phyloP scores from a whole-genome alignment of 116 monocot species.

The Posidonia oceanica region DNA sequence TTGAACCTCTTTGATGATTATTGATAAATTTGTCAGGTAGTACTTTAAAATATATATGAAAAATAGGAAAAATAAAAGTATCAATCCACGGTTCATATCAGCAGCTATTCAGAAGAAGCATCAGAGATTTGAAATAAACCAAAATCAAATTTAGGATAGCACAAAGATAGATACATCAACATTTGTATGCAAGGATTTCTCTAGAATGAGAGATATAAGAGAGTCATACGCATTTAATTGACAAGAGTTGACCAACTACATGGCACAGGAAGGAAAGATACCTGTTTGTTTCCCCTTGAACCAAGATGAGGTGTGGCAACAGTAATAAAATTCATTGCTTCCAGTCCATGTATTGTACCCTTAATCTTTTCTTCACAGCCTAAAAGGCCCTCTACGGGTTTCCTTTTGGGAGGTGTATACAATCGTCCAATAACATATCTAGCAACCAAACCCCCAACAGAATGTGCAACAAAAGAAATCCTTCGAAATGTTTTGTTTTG shows the following conservation, averaged over 20 bases:
- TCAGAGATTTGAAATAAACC: too few species aligned
- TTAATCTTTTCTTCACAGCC: conserved; percentile 7
- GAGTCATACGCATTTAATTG: too few species aligned
- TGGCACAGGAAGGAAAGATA: conserved; percentile 11
- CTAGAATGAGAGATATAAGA: background rate
- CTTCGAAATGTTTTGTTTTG: conserved; percentile 43
- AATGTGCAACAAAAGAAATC: conserved; percentile 92
- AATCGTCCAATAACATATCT: conserved; percentile 91
- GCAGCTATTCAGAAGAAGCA: too few species aligned
- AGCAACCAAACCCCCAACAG: conserved; percentile 92
- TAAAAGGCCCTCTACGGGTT: conserved; percentile 9
- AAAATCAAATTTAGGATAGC: background rate
- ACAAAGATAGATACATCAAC: background rate
- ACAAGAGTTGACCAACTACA: too few species aligned
- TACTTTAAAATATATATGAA: too few species aligned
- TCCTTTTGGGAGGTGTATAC: conserved; percentile 37
- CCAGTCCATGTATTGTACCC: conserved; percentile 74
- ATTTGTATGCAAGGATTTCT: background rate
- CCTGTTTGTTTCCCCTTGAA: conserved; percentile 95
- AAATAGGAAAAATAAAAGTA: too few species aligned
- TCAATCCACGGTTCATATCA: too few species aligned
- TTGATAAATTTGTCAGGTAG: too few species aligned
- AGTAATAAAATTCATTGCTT: conserved; percentile 95
- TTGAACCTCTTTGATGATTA: too few species aligned
- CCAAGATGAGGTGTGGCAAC: conserved; percentile 98